These are phyloP conservation scores for Diplotaxis tenuifolia DNA, from an alignment of 345 rosid genomes.

Conservation along the genomic window DNA sequence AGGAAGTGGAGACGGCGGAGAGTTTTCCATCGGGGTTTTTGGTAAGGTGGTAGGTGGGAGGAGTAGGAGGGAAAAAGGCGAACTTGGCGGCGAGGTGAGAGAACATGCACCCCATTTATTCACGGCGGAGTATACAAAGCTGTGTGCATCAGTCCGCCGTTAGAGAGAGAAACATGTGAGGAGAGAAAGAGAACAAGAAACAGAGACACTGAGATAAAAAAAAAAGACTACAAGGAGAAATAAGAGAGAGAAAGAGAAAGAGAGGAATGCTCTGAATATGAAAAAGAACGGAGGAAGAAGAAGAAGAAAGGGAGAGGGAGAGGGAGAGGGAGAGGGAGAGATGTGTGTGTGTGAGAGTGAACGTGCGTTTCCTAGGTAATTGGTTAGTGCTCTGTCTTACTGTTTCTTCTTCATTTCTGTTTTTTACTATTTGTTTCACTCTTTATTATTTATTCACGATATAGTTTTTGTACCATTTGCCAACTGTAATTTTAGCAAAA, in stretches of 20 bases:
- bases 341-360: conserved; percentile 23
- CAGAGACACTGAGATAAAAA: background rate
- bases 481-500: background rate
- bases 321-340: background rate
- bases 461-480: background rate
- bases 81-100: conserved; percentile 95
- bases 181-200: background rate
- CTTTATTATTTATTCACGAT: background rate
- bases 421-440: background rate
- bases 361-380: conserved; percentile 46
- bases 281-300: conserved; percentile 11
- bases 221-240: background rate
- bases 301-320: conserved; percentile 9
- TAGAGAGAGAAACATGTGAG: conserved; percentile 8
- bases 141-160: conserved; percentile 22
- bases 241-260: conserved; percentile 2
- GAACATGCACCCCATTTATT: conserved; percentile 84
- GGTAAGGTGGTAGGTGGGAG: conserved; percentile 84
- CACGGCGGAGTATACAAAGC: conserved; percentile 31
- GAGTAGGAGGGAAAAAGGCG: conserved; percentile 99
- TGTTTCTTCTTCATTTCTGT: conserved; percentile 24
- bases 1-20: conserved; percentile 55
- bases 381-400: conserved; percentile 39
- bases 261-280: background rate
- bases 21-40: conserved; percentile 65